A percentile compares a stretch with the other conserved stretches of the same genome.
Evolutionary conservation across 2,329 filamentous ascomycete genomes (phyloP).

Genomic region (Paraphaeosphaeria minitans): DNA sequence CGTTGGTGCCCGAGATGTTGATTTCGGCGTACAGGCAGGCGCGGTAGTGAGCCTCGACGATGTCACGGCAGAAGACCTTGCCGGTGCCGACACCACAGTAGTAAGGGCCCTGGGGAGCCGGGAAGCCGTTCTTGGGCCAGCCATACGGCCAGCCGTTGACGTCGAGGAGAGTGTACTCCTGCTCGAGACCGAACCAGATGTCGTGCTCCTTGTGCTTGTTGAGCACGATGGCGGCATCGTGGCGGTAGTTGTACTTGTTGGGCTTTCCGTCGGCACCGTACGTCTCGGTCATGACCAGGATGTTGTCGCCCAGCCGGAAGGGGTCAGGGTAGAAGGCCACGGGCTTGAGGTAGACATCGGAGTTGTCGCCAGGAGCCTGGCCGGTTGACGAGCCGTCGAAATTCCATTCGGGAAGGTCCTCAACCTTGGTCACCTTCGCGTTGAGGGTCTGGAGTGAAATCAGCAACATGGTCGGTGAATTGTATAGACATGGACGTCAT

Average conservation of each 20-base stretch:
- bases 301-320: constrained; percentile 87
- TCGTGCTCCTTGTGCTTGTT: constrained; percentile 79
- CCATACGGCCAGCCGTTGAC: constrained; percentile 86
- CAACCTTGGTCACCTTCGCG: constrained; percentile 61
- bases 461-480: not conserved
- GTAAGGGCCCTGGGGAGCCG: constrained; percentile 90
- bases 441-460: constrained; percentile 62
- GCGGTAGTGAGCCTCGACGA: constrained; percentile 94
- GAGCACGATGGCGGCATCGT: constrained; percentile 90
- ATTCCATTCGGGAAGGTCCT: constrained; percentile 78
- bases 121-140: constrained; percentile 87
- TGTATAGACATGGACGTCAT: constrained; percentile 1
- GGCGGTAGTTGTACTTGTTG: constrained; percentile 98
- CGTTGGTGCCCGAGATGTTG: constrained; percentile 97
- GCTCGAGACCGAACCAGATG: constrained; percentile 98
- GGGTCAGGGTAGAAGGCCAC: constrained; percentile 89
- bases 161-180: constrained; percentile 95
- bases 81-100: constrained; percentile 98
- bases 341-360: constrained; percentile 94
- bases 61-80: constrained; percentile 97
- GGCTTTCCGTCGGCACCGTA: constrained; percentile 93
- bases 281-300: constrained; percentile 92
- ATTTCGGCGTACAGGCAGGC: constrained; percentile 86
- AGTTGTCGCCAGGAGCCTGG: constrained; percentile 94
- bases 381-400: constrained; percentile 89